These are phyloP conservation scores for Carpinus viminea DNA, from an alignment of 306 rosid species.

Conservation along the genomic window DNA sequence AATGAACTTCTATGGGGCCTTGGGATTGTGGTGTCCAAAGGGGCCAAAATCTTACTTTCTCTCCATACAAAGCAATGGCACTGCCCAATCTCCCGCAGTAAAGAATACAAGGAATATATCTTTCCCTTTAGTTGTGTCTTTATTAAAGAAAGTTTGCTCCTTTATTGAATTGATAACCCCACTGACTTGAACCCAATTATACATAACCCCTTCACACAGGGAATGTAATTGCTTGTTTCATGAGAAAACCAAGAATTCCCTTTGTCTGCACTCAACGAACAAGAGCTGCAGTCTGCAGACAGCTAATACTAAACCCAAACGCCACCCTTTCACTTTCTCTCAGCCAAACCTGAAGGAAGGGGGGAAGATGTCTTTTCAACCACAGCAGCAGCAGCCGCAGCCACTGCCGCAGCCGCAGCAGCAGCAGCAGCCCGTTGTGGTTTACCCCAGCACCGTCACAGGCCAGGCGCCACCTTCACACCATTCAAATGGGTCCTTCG, in stretches of 20 bases:
- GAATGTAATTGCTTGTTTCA: slow-evolving; percentile 45
- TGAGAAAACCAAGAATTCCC: slow-evolving; percentile 41
- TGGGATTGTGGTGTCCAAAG: slow-evolving; percentile 34
- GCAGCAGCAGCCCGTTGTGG: slow-evolving; percentile 56
- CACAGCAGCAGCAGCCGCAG: slow-evolving; percentile 44
- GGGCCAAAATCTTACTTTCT: slow-evolving; percentile 55
- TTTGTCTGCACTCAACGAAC: slow-evolving; percentile 63
- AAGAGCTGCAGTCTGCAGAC: slow-evolving; percentile 17
- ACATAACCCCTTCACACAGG: slow-evolving; percentile 41
- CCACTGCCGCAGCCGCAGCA: slow-evolving; percentile 32
- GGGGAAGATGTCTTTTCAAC: slow-evolving; percentile 48
- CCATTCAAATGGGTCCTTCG: slow-evolving; percentile 83
- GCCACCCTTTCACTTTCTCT: slow-evolving; percentile 5
- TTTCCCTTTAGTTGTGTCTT: slow-evolving; percentile 56
- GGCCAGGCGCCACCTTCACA: slow-evolving; percentile 43
- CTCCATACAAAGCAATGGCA: slow-evolving; percentile 51
- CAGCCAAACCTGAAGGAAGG: not conserved
- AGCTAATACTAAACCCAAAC: slow-evolving; percentile 28
- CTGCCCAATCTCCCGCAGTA: slow-evolving; percentile 31
- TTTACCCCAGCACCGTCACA: slow-evolving; percentile 58
- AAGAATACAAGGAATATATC: slow-evolving; percentile 41
- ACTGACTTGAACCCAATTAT: slow-evolving; percentile 30
- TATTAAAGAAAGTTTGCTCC: slow-evolving; percentile 54
- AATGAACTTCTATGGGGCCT: slow-evolving; percentile 41
- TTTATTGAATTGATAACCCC: slow-evolving; percentile 35